Evolutionary conservation across 1,284 basidiomycete genomes (phyloP).

Genomic region (Xanthoconium separans): DNA sequence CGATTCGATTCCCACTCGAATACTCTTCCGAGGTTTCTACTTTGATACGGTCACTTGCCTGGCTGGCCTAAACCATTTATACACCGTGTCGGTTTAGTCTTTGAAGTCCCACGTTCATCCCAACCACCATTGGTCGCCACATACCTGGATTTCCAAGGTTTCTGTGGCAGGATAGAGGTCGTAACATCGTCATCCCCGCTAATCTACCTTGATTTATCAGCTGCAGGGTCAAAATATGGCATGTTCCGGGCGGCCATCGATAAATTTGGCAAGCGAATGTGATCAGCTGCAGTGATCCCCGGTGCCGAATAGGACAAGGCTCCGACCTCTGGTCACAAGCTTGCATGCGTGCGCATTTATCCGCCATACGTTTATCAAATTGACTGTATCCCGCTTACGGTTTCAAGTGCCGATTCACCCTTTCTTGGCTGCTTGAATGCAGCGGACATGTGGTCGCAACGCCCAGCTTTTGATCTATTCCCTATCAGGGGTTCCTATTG

Average conservation of each 20-base stretch:
- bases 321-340: neutral
- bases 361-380: slow-evolving; percentile 9
- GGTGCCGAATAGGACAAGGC: slow-evolving; percentile 8
- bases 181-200: neutral
- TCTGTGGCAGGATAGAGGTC: neutral
- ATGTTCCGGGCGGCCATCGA: slow-evolving; percentile 11
- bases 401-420: neutral
- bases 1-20: neutral
- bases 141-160: neutral
- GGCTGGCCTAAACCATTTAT: neutral
- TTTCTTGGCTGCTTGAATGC: slow-evolving; percentile 8
- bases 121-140: too few relatives aligned
- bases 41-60: neutral
- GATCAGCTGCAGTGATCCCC: neutral
- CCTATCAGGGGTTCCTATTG: slow-evolving; percentile 21
- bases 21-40: neutral
- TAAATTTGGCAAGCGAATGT: slow-evolving; percentile 2
- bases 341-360: neutral
- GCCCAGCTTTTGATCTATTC: slow-evolving; percentile 2
- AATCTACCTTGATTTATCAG: neutral
- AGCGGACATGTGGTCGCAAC: slow-evolving; percentile 11
- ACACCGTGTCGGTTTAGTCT: neutral
- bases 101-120: neutral
- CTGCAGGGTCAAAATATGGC: slow-evolving; percentile 2
- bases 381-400: neutral